These are phyloP conservation scores for Lipomyces orientalis DNA, from an alignment of 805 yeast genomes.

Conservation along the genomic window DNA sequence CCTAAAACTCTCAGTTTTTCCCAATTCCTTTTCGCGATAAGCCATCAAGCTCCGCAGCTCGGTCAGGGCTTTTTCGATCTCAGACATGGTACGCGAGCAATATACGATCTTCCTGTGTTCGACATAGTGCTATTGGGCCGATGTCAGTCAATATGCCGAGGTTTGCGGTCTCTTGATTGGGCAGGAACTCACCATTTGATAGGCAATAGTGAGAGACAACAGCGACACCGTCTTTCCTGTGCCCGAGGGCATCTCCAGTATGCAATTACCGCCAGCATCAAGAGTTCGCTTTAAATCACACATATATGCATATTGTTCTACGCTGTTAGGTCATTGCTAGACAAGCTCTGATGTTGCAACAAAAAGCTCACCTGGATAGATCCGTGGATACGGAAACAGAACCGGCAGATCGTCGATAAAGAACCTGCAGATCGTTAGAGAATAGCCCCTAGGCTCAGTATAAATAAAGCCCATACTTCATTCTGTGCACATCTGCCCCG, in stretches of 20 bases:
- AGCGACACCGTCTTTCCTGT: conserved; percentile 97
- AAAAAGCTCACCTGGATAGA: conserved; percentile 64
- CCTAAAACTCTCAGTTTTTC: conserved; percentile 85
- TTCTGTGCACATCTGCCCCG: conserved; percentile 3
- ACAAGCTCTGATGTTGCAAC: background rate
- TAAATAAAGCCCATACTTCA: conserved; percentile 30
- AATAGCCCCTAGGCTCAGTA: background rate
- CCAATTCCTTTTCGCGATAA: conserved; percentile 80
- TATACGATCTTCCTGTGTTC: conserved; percentile 93
- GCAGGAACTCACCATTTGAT: conserved; percentile 63
- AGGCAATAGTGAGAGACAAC: conserved; percentile 89
- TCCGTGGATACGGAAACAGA: conserved; percentile 92
- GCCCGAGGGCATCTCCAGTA: conserved; percentile 99
- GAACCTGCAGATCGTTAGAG: conserved; percentile 56
- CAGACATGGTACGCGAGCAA: conserved; percentile 99
- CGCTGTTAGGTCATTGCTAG: background rate
- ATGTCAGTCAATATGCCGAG: background rate
- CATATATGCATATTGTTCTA: conserved; percentile 97
- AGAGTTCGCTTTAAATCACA: conserved; percentile 89
- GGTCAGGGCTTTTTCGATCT: conserved; percentile 94
- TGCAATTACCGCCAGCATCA: conserved; percentile 96
- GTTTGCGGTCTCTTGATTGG: background rate
- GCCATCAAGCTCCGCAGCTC: conserved; percentile 90
- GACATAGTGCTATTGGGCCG: conserved; percentile 64
- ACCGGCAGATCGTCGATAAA: conserved; percentile 95